Base-by-base conservation (phyloP, 768 basidiomycete genomes). In the Kwoniella mangroviensis region DNA sequence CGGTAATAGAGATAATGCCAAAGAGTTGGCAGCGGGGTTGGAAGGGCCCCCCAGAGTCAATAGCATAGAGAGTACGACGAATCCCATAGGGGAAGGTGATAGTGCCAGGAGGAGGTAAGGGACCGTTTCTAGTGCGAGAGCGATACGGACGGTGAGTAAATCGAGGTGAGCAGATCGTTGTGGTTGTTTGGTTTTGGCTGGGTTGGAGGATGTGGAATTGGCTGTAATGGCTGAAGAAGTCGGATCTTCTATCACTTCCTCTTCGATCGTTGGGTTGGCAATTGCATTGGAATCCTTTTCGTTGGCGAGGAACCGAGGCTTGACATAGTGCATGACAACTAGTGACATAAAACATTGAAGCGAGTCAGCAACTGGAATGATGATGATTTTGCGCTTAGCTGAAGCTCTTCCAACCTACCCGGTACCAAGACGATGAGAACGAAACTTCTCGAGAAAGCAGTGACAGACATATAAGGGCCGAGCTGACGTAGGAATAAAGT, bases 1-100 rank as follows among this genome's bases (percentile, higher is more conserved):
- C 2, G 89, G 87, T 1, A 85, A 60, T 6, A 84, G 68, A 3
- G 90, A 87, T 53, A 95, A 83, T 3, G 92, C 89, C 43, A 93
- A 86, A 22, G 90, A 90, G 66, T 92, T 89, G 9, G 87, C 69
- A 1, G 91, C 89, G 10, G 94, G 92, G 24, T 78, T 80, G 67
- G 90, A 88, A 1, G 90, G 92, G 0, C 85, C 79, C 0, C 89
- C 89, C 24, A 93, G 84, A n/a, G 90, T 85, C 21, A 85, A 84
- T 5, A 90, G 13, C 21, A 87, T 75, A 40, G 85, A 86, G 56
- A 85, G 85, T 5, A 85, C 43, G 13, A 88, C 86, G 79, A 90
- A 96, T 40, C 85, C 70, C 2, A 83, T 42, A 2, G 88, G 84
- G 6, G 84, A 85, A 4, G 84, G 82, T 1, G 88, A 85, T 60